Evolutionary conservation across 306 rosid genomes (phyloP), one percentile per base, ranked within the genome.

Genomic region (Canavalia gladiata): DNA sequence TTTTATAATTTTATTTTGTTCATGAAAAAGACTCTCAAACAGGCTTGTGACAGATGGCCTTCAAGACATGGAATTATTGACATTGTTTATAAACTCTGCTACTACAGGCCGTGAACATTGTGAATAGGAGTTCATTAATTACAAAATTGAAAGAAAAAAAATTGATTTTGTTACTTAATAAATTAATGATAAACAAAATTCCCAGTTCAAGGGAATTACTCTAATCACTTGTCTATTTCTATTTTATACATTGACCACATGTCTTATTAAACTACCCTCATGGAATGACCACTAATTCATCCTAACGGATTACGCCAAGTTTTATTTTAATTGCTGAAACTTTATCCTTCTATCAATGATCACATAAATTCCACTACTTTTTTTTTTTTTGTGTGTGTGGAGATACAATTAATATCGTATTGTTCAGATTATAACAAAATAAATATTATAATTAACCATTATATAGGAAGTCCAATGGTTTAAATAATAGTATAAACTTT

Each of bases 21-120:
- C 50, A 73, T 41, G 68, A 81, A 81, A 81, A 72, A 1, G 59
- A 63, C 59, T 51, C 49, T 50, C n/a, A 49, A 29, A 71, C 18
- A 77, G 4, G 62, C 59, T 2, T 46, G 39, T 4, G 57, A 60
- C 30, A 37, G 9, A 37, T 25, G 8, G 43, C 47, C 65, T 76
- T 35, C 31, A 9, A 63, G 12, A 4, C 7, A 55, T 0, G 55
- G 49, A 67, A 78, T 68, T 49, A 35, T 47, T 47, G 4, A 60
- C 18, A 34, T 62, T 41, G 11, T 34, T 7, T 37, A 13, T 51
- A 43, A 18, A n/a, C 55, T 34, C 76, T 72, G 35, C 58, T 25
- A 7, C 29, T 65, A 11, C 10, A 52, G 37, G 52, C 6, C 31
- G 6, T 8, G 33, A 46, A 7, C 62, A 12, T 28, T 4, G 29